Evolutionary conservation across 345 rosid genomes (phyloP).

Genomic region (Capsella bursapastoris): DNA sequence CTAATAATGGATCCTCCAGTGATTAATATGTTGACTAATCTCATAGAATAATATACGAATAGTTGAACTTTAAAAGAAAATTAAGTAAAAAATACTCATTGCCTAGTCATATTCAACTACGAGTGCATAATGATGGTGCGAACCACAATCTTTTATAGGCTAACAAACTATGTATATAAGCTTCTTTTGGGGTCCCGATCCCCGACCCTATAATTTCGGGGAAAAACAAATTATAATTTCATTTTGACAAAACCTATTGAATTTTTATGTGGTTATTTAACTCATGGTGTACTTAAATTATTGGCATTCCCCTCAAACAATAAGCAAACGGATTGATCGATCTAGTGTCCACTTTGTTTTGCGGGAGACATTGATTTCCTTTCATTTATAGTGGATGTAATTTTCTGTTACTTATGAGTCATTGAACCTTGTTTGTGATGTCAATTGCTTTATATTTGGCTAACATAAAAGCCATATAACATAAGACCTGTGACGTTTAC

Average conservation of each 20-base stretch:
- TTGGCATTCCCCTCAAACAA: constrained; percentile 13
- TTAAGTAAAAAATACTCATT: constrained; percentile 38
- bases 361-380: constrained; percentile 23
- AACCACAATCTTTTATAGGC: constrained; percentile 39
- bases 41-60: constrained; percentile 26
- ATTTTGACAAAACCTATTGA: not conserved
- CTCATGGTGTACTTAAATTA: constrained; percentile 21
- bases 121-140: constrained; percentile 43
- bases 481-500: not conserved
- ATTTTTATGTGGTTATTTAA: not conserved
- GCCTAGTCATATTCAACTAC: constrained; percentile 46
- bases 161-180: constrained; percentile 18
- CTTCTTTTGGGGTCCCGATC: constrained; percentile 37
- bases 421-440: not conserved
- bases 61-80: not conserved
- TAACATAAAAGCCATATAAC: not conserved
- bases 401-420: not conserved
- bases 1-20: constrained; percentile 29
- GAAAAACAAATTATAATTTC: not conserved
- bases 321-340: constrained; percentile 28
- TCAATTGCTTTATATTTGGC: not conserved
- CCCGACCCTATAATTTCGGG: constrained; percentile 23
- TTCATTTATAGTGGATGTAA: constrained; percentile 15
- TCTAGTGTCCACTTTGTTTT: constrained; percentile 39
- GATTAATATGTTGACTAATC: constrained; percentile 42